phyloP scores from a whole-genome alignment of 495 filamentous ascomycete species.

The Penicillium canescens region DNA sequence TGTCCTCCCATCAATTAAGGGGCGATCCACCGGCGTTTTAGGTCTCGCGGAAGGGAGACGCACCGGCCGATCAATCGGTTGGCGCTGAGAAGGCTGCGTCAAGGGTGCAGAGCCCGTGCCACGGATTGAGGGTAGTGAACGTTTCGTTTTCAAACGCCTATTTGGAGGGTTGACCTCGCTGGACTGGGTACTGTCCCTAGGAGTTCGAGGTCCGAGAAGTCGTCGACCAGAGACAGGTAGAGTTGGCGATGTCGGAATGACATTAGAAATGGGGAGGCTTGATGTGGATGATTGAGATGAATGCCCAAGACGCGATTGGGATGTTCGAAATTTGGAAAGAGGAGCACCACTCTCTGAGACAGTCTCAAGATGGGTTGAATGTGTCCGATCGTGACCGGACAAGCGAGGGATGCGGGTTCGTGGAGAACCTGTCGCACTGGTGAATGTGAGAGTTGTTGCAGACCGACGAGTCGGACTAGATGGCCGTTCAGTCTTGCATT shows the following conservation, averaged over 20 bases:
- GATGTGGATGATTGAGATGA: conserved; percentile 65
- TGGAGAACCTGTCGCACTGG: conserved; percentile 58
- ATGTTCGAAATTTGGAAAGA: conserved; percentile 56
- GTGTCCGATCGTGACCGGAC: conserved; percentile 61
- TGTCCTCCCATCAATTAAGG: conserved; percentile 51
- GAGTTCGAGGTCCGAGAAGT: conserved; percentile 56
- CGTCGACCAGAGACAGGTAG: conserved; percentile 58
- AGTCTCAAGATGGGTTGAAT: conserved; percentile 78
- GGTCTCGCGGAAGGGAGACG: conserved; percentile 54
- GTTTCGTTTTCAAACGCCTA: conserved; percentile 79
- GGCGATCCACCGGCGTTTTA: conserved; percentile 71
- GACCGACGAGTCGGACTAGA: conserved; percentile 70
- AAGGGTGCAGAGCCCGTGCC: conserved; percentile 41
- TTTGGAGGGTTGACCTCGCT: conserved; percentile 67
- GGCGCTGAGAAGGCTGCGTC: conserved; percentile 30
- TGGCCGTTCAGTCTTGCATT: conserved; percentile 70
- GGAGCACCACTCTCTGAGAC: conserved; percentile 89
- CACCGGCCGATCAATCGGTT: conserved; percentile 42
- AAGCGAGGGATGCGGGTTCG: conserved; percentile 63
- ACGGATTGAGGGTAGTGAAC: conserved; percentile 82
- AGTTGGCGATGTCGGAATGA: conserved; percentile 52
- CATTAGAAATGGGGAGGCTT: conserved; percentile 57
- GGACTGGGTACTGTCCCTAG: conserved; percentile 46
- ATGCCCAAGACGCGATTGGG: conserved; percentile 67
- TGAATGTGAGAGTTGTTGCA: conserved; percentile 87